Conservation (phyloP, 345 rosid species). For the Angophora floribunda region DNA sequence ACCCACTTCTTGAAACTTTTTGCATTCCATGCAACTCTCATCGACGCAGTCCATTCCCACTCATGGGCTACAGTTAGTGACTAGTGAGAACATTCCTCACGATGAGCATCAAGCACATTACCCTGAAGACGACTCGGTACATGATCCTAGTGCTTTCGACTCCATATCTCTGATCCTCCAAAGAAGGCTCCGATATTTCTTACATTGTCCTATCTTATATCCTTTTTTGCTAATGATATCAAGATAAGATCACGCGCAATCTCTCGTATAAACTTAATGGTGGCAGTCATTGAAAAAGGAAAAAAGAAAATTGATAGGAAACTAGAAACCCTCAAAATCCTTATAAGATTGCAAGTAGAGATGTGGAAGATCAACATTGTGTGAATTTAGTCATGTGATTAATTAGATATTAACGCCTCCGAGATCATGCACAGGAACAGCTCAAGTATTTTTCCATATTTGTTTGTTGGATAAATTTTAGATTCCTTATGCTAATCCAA, state of each 20-base stretch:
- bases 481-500: background rate
- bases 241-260: background rate
- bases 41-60: background rate
- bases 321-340: background rate
- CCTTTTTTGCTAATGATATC: background rate
- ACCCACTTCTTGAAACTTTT: too few relatives aligned
- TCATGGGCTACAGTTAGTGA: too few relatives aligned
- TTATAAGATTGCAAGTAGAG: background rate
- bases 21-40: background rate
- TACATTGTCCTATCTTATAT: background rate
- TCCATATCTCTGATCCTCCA: background rate
- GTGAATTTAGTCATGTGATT: background rate
- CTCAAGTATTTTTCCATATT: background rate
- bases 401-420: background rate
- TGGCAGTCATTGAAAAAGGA: background rate
- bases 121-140: background rate
- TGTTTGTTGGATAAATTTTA: background rate
- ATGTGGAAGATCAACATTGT: background rate
- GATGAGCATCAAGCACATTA: background rate
- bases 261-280: background rate
- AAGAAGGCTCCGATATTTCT: background rate
- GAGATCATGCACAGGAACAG: background rate
- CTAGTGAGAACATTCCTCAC: background rate
- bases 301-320: background rate
- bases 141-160: background rate